Evolutionary conservation across 164 flowering plant genomes (phyloP), one percentile per base, ranked within the genome.

Genomic region (Warburgia ugandensis): DNA sequence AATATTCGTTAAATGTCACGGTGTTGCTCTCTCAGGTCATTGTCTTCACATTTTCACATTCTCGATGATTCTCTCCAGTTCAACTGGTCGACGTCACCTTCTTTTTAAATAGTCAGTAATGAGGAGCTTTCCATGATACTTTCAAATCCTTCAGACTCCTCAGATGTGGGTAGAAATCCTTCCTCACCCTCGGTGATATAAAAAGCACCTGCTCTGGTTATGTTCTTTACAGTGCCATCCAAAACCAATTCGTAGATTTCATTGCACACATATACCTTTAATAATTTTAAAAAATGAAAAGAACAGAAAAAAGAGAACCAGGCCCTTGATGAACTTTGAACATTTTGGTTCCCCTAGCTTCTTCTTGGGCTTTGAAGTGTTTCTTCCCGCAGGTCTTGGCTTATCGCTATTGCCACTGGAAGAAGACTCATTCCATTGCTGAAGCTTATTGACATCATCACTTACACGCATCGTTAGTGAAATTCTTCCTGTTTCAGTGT

Each of bases 121-220:
- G 88, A 69, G 29, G 98, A 65, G 27, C 55, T 71, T 17, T 80
- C 90, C 89, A 75, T 66, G 32, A 76, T n/a, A 54, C 41, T 67
- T 41, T 33, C 78, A 61, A 83, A 67, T 19, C 80, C 92, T 22
- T 72, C 77, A 36, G 68, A 29, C 68, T 92, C 95, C 67, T 92
- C 99, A 10, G 92, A 65, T 12, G 56, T 29, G 4, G 99, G 99
- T 10, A 92, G 74, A 55, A 92, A 92, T 25, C 96, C 99, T 71
- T 88, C 99, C 57, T 82, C 99, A 1, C 83, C 96, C 27, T 81
- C 95, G 16, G 88, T 48, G 90, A 69, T 52, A 92, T 75, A 44
- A 85, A n/a, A 87, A 68, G 96, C 81, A 37, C 99, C 99, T 29
- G 91, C 36, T 63, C 89, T 66, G 45, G 62, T 68, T 48, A 79